Conservation (phyloP, 2,329 filamentous ascomycete genomes). For the Calonectria leucothoes region DNA sequence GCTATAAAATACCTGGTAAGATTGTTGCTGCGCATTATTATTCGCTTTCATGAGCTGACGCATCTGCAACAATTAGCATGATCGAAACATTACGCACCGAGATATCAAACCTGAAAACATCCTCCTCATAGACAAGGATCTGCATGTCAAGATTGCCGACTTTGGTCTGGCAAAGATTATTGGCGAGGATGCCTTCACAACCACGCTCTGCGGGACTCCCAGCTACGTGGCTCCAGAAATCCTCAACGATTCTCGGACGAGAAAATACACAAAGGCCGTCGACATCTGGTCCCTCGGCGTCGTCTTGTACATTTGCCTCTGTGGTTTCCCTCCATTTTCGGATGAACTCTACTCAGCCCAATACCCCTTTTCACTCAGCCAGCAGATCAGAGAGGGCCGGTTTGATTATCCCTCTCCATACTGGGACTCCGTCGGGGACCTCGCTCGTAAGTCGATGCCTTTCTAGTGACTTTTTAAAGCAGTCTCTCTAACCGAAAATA, state of each 20-base stretch:
- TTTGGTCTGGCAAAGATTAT: slow-evolving; percentile 91
- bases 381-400: not conserved
- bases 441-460: not conserved
- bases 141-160: slow-evolving; percentile 82
- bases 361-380: slow-evolving; percentile 77
- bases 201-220: slow-evolving; percentile 80
- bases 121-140: slow-evolving; percentile 46
- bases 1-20: slow-evolving; percentile 88
- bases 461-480: not conserved
- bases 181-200: slow-evolving; percentile 92
- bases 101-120: slow-evolving; percentile 87
- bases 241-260: slow-evolving; percentile 73
- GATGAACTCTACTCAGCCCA: slow-evolving; percentile 83
- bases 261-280: slow-evolving; percentile 82
- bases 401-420: slow-evolving; percentile 10
- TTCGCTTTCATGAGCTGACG: too few species aligned
- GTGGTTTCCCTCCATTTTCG: slow-evolving; percentile 87
- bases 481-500: not conserved
- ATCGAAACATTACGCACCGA: slow-evolving; percentile 90
- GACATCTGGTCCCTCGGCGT: slow-evolving; percentile 89
- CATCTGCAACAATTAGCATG: slow-evolving; percentile 71
- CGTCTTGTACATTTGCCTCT: slow-evolving; percentile 87
- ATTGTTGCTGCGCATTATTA: not conserved
- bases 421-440: not conserved
- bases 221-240: slow-evolving; percentile 80